A percentile compares a stretch with the other conserved stretches of the same genome.
Evolutionary conservation across 163 green algal genomes (phyloP).

Genomic region (Prototheca wickerhamii): DNA sequence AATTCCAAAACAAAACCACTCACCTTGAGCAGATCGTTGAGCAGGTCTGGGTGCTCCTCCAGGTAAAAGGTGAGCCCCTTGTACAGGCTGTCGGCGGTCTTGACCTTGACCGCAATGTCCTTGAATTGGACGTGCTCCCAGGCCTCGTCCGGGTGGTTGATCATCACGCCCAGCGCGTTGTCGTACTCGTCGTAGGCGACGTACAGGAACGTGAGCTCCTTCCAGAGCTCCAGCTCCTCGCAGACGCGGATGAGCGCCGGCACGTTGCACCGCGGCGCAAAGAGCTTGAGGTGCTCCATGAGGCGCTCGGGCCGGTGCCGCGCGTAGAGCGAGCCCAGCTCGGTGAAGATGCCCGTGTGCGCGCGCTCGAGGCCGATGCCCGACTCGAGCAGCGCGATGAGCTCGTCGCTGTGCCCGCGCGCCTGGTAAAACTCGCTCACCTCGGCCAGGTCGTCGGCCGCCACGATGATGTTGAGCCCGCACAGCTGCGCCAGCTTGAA

Average conservation of each 20-base stretch:
- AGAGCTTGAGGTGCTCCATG: conserved; percentile 99
- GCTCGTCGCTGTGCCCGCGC: conserved; percentile 81
- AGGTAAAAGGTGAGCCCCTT: conserved; percentile 89
- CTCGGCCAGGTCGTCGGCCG: conserved; percentile 97
- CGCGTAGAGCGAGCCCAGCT: conserved; percentile 51
- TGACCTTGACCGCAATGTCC: conserved; percentile 74
- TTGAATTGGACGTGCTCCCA: conserved; percentile 99
- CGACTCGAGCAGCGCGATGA: conserved; percentile 92
- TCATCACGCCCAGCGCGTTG: conserved; percentile 91
- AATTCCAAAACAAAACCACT: background rate
- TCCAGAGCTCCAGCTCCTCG: conserved; percentile 85
- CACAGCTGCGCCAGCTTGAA: conserved; percentile 93
- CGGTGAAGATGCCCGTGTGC: conserved; percentile 99
- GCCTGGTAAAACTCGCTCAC: conserved; percentile 89
- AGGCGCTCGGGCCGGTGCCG: conserved; percentile 76
- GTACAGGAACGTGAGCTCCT: conserved; percentile 96
- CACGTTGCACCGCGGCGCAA: conserved; percentile 92
- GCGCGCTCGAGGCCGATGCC: conserved; percentile 95
- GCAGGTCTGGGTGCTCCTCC: conserved; percentile 83
- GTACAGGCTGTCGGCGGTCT: conserved; percentile 83
- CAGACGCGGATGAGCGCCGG: conserved; percentile 88
- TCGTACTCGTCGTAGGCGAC: conserved; percentile 97
- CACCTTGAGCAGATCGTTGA: conserved; percentile 87
- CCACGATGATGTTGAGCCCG: conserved; percentile 97
- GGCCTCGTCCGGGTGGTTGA: conserved; percentile 80